Evolutionary conservation across 2,329 filamentous ascomycete species (phyloP), one percentile per base, ranked within the genome.

Genomic region (Calycina herbarum): DNA sequence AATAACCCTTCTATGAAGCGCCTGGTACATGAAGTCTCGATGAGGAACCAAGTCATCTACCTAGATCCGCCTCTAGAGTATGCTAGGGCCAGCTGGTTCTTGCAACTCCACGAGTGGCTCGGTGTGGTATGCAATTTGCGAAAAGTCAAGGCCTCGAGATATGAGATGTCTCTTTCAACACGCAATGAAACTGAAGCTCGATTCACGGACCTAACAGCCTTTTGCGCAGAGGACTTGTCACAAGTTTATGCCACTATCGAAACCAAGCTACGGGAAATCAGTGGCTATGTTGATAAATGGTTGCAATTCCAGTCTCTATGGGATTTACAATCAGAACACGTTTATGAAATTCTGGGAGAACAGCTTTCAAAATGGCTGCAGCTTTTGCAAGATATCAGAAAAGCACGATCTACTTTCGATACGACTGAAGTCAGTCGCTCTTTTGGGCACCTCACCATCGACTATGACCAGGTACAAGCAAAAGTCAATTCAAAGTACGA

Each of bases 401-500:
- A 97, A 79, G 95, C 93, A 54, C 90, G 95, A 62, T 90, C 93
- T 54, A 99, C 96, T 0, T 99, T 99, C 73, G 95, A 99, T 76
- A 99, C 94, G 1, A 96, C 94, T 8, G 95, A 97, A 76, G 92
- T 96, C 70, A 95, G 90, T 77, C 90, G 92, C 48, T 91, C 90
- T 0, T 99, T 99, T 76, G 95, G 95, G 4, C 94, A 96, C 77
- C 88, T 98, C 63, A 93, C 91, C 3, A 93, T 99, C 74, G 94
- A 99, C 77, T 99, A 99, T 75, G 95, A 98, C 73, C 96, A 99
- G 78, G 95, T 99, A 0, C 96, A 99, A 78, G 93, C 94, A 65
- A 97, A 97, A 79, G 95, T 99, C 77, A 99, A 98, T 74, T 93
- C 93, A 73, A 99, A 98, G 78, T 99, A 99, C 76, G 96, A 99